These are phyloP conservation scores for Boletus rubescentipes DNA, from an alignment of 768 basidiomycete species.

Conservation along the genomic window DNA sequence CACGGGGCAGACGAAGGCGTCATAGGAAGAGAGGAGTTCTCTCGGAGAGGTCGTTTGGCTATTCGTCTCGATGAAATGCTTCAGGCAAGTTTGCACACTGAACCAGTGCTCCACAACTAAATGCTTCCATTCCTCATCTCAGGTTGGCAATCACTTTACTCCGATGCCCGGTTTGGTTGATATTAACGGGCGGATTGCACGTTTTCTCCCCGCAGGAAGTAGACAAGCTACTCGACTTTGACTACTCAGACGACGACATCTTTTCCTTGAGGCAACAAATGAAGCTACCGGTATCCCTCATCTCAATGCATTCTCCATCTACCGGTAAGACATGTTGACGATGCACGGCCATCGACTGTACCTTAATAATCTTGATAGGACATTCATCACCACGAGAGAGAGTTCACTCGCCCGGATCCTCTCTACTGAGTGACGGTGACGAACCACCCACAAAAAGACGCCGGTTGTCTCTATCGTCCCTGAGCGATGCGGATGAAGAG, in stretches of 20 bases:
- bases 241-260: constrained; percentile 70
- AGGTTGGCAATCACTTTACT: constrained; percentile 25
- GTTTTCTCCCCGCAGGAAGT: constrained; percentile 53
- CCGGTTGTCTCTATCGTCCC: constrained; percentile 56
- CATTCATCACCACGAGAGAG: constrained; percentile 22
- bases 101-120: constrained; percentile 10
- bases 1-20: constrained; percentile 65
- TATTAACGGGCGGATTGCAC: constrained; percentile 14
- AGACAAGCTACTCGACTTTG: constrained; percentile 76
- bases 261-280: constrained; percentile 70
- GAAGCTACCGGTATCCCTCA: constrained; percentile 49
- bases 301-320: constrained; percentile 52
- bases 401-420: constrained; percentile 36
- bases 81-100: constrained; percentile 48
- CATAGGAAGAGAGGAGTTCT: constrained; percentile 62
- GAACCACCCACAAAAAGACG: constrained; percentile 51
- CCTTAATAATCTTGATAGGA: constrained; percentile 22
- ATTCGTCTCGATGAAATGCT: constrained; percentile 79
- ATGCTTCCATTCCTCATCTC: constrained; percentile 11
- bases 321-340: constrained; percentile 42
- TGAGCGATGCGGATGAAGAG: constrained; percentile 40
- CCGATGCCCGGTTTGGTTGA: constrained; percentile 6
- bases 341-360: background rate
- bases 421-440: constrained; percentile 45
- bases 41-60: constrained; percentile 72